Conservation (phyloP, 179 eudicot species). For the Sideroxylon spinosum region DNA sequence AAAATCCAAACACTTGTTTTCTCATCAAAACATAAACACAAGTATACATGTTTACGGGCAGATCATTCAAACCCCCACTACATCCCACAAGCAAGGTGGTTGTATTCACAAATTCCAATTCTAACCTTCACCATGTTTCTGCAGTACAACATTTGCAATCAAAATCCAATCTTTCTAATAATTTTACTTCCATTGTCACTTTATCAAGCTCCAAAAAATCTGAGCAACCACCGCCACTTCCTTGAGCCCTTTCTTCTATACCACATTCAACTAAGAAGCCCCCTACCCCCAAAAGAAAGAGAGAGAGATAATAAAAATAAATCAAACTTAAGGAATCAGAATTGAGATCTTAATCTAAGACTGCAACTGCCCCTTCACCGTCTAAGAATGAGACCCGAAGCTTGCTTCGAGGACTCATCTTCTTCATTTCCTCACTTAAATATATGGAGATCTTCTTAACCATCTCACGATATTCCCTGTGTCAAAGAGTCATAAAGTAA, state of each 20-base stretch:
- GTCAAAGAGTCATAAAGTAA: background rate
- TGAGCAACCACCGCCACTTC: slow-evolving; percentile 10
- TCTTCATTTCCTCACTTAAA: slow-evolving; percentile 64
- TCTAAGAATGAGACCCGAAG: slow-evolving; percentile 35
- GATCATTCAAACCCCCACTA: slow-evolving; percentile 11
- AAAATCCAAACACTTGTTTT: background rate
- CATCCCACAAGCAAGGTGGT: slow-evolving; percentile 22
- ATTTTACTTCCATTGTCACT: slow-evolving; percentile 20
- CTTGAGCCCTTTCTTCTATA: background rate
- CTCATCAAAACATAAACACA: slow-evolving; percentile 5
- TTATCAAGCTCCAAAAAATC: slow-evolving; percentile 12
- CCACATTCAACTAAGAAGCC: background rate
- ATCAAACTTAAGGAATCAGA: slow-evolving; percentile 25
- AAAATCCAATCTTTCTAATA: background rate
- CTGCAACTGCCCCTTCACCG: slow-evolving; percentile 33
- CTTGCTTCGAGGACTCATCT: slow-evolving; percentile 41
- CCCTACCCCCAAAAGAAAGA: background rate
- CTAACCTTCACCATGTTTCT: slow-evolving; percentile 16
- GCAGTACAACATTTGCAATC: background rate
- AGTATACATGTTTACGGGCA: slow-evolving; percentile 9
- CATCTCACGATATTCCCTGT: slow-evolving; percentile 73
- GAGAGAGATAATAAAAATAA: background rate
- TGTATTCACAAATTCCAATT: slow-evolving; percentile 40
- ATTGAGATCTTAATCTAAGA: slow-evolving; percentile 42
- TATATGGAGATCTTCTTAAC: slow-evolving; percentile 64